Evolutionary conservation across 176 grass and related monocot species (phyloP), one percentile per base, ranked within the genome.

Genomic region (Thinopyrum elongatum): DNA sequence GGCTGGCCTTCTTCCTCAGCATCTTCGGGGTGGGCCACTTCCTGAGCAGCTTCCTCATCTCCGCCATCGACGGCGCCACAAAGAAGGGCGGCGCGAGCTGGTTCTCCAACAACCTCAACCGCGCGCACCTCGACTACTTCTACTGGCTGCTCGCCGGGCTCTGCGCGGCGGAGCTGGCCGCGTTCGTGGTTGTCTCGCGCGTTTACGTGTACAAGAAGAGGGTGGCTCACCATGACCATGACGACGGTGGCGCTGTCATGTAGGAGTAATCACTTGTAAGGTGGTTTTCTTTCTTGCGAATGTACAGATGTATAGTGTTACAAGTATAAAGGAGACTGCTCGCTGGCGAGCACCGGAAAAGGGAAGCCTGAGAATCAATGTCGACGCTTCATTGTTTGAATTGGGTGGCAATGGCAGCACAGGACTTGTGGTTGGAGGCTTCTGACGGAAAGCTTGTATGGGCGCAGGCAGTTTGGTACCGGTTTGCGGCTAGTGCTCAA

Each of bases 101-200:
- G 90, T 89, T 89, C 57, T 19, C 75, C 3, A 79, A 79, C 75
- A 79, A 86, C 7, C 75, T 86, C 6, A 86, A 86, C 33, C 84
- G 64, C 47, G 75, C 63, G 4, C 84, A 86, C 42, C 82, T 94
- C 30, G 89, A 91, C 80, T 94, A 89, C 79, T 91, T 91, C 89
- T 94, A 94, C 41, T 89, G 82, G 83, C 70, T 91, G 34, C 86
- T 94, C 42, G 86, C 92, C 13, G 89, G 90, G 4, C 70, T 84
- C 36, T 76, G 83, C 83, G 38, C 47, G 6, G 74, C 69, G n/a
- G 84, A 86, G 84, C 74, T 86, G 2, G 30, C 68, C 23, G 63
- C 47, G 0, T 86, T 86, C 84, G n/a, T 79, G 1, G 29, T 78
- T 4, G 72, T 86, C 14, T 75, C 84, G 10, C 75, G 75, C 17